Conservation (phyloP, 2,329 filamentous ascomycete genomes). For the Claviceps pusilla region DNA sequence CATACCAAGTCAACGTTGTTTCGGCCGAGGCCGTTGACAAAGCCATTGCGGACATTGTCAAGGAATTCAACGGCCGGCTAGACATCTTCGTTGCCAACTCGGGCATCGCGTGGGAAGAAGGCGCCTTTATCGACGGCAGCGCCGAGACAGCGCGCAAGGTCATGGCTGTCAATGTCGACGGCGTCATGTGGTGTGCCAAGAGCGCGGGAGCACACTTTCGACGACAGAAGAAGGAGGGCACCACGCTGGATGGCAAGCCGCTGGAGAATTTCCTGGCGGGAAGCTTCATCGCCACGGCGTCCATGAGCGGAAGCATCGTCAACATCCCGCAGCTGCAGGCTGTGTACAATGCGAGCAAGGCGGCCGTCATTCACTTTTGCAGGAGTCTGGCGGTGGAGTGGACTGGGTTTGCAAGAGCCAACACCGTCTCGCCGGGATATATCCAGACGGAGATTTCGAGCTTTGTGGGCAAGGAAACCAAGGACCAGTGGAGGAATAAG, state of each 20-base stretch:
- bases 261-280: slow-evolving; percentile 47
- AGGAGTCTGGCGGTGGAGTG: slow-evolving; percentile 62
- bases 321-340: slow-evolving; percentile 64
- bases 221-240: slow-evolving; percentile 53
- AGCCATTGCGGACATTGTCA: slow-evolving; percentile 36
- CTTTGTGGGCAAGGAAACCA: slow-evolving; percentile 50
- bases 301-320: slow-evolving; percentile 64
- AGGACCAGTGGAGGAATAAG: slow-evolving; percentile 61
- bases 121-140: slow-evolving; percentile 49
- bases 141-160: slow-evolving; percentile 52
- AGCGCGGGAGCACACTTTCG: slow-evolving; percentile 56
- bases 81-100: slow-evolving; percentile 71
- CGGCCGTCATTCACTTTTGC: slow-evolving; percentile 45
- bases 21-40: slow-evolving; percentile 34
- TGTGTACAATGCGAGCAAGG: slow-evolving; percentile 60
- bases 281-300: slow-evolving; percentile 64
- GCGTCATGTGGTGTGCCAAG: slow-evolving; percentile 62
- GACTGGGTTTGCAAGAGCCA: slow-evolving; percentile 58
- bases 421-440: slow-evolving; percentile 61
- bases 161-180: slow-evolving; percentile 57
- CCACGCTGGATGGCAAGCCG: slow-evolving; percentile 44
- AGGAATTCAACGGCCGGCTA: slow-evolving; percentile 58
- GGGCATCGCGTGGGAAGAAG: slow-evolving; percentile 59
- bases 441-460: slow-evolving; percentile 58
- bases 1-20: slow-evolving; percentile 46